Evolutionary conservation across 192 early-diverging fungal genomes (phyloP), one percentile per base, ranked within the genome.

Genomic region (Backusella macrospora): DNA sequence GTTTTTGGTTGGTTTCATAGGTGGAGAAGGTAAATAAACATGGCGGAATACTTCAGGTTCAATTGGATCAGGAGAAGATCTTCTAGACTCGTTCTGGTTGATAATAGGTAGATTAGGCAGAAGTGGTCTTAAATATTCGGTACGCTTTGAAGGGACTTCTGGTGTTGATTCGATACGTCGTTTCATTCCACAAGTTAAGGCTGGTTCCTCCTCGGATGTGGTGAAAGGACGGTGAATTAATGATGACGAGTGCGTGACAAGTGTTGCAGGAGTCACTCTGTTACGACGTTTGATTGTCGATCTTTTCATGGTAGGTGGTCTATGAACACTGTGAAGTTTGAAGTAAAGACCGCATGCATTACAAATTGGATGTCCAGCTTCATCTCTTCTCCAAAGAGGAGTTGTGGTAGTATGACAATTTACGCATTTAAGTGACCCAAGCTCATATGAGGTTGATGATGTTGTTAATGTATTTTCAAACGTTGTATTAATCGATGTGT

Each of bases 331-430:
- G 79, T 97, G 93, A 39, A 95, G 87, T 70, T 91, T 93, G 79
- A 84, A 95, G 78, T 97, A 96, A 46, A 97, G 82, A 2, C 96
- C 96, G 77, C 96, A 97, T 21, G 95, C 95, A 78, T 97, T 97
- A 83, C 95, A 97, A 52, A 94, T 89, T 45, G 87, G 77, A 18
- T 92, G 86, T 43, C 91, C 92, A 6, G 81, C 80, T 37, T 77
- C 78, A 77, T 92, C 91, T 47, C 93, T 82, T 68, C 93, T 81
- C 93, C 93, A 95, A 4, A 94, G 83, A 7, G 93, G 92, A 2
- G 94, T 90, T 16, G 76, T 77, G 40, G 84, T 88, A 16, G 85
- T 90, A 6, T 84, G 81, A 78, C 94, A 95, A 79, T 94, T 94
- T 75, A 83, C 89, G 76, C 92, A 91, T 4, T 66, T 34, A 65